Evolutionary conservation across 805 yeast genomes (phyloP).

Genomic region (Phaffomyces opuntiae): DNA sequence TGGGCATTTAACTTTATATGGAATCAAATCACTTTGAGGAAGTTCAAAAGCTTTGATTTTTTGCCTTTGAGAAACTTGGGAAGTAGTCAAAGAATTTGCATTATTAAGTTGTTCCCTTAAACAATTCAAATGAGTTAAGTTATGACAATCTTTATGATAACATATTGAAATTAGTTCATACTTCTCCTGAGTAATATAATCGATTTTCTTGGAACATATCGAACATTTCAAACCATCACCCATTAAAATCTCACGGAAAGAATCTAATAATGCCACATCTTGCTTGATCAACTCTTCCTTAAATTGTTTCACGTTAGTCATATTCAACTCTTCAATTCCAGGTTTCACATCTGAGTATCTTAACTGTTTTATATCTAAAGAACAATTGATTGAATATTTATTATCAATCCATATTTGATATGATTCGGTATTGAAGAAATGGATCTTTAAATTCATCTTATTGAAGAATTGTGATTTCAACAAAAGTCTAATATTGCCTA

Average conservation of each 20-base stretch:
- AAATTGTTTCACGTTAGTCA: slow-evolving; percentile 22
- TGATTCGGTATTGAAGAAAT: slow-evolving; percentile 32
- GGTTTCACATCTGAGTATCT: neutral
- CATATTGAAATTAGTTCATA: slow-evolving; percentile 33
- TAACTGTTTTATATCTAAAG: slow-evolving; percentile 4
- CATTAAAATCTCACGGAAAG: slow-evolving; percentile 16
- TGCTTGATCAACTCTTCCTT: slow-evolving; percentile 13
- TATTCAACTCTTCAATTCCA: slow-evolving; percentile 14
- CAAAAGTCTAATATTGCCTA: slow-evolving; percentile 42
- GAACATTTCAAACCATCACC: slow-evolving; percentile 25
- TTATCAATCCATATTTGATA: slow-evolving; percentile 18
- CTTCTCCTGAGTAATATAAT: slow-evolving; percentile 27
- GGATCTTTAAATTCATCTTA: slow-evolving; percentile 38
- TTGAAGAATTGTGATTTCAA: slow-evolving; percentile 36
- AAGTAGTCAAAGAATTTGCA: neutral
- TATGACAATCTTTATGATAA: slow-evolving; percentile 24
- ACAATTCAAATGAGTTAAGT: slow-evolving; percentile 34
- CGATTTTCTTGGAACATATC: slow-evolving; percentile 26
- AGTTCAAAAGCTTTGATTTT: slow-evolving; percentile 1
- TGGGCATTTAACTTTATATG: slow-evolving; percentile 25
- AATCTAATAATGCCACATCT: slow-evolving; percentile 11
- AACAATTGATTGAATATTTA: slow-evolving; percentile 11
- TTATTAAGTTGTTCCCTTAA: slow-evolving; percentile 21
- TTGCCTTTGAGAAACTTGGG: neutral
- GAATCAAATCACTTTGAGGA: slow-evolving; percentile 20